Conservation (phyloP, 208 protist genomes). For the Trypanosoma brucei region DNA sequence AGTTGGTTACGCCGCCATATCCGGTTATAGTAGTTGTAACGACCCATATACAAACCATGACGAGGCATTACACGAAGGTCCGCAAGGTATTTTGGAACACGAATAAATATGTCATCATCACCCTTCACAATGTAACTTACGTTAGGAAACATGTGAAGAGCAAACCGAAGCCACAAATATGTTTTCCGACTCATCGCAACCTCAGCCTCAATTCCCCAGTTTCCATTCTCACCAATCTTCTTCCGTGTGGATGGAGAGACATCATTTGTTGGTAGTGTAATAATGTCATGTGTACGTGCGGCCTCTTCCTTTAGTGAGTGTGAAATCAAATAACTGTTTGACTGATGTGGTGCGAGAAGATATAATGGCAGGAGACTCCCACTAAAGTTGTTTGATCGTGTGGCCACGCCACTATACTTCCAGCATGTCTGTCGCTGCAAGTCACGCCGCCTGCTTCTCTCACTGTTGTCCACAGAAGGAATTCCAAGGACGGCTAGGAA, state of each 20-base stretch:
- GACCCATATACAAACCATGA: constrained; percentile 1
- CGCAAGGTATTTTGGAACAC: constrained; percentile 35
- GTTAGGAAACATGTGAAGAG: constrained; percentile 30
- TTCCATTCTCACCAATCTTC: constrained; percentile 3
- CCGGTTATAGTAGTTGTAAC: not conserved
- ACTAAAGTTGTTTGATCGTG: constrained; percentile 19
- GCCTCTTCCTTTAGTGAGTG: constrained; percentile 28
- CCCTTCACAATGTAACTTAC: constrained; percentile 40
- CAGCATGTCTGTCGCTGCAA: constrained; percentile 34
- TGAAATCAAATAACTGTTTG: constrained; percentile 13
- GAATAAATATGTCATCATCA: constrained; percentile 46
- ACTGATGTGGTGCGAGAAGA: constrained; percentile 1
- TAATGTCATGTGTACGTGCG: constrained; percentile 20
- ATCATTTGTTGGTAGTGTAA: constrained; percentile 33
- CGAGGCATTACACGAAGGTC: constrained; percentile 20
- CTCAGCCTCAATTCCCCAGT: constrained; percentile 27
- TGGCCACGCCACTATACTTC: constrained; percentile 34
- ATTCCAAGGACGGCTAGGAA: constrained; percentile 36
- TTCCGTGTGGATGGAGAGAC: constrained; percentile 21
- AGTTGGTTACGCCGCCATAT: not conserved
- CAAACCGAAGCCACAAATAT: constrained; percentile 34
- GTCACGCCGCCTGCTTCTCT: constrained; percentile 12
- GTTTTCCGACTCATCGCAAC: constrained; percentile 27
- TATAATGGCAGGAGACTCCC: constrained; percentile 25
- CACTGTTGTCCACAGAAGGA: constrained; percentile 29